Evolutionary conservation across 1,284 basidiomycete genomes (phyloP).

Genomic region (Cryptococcus sp.): DNA sequence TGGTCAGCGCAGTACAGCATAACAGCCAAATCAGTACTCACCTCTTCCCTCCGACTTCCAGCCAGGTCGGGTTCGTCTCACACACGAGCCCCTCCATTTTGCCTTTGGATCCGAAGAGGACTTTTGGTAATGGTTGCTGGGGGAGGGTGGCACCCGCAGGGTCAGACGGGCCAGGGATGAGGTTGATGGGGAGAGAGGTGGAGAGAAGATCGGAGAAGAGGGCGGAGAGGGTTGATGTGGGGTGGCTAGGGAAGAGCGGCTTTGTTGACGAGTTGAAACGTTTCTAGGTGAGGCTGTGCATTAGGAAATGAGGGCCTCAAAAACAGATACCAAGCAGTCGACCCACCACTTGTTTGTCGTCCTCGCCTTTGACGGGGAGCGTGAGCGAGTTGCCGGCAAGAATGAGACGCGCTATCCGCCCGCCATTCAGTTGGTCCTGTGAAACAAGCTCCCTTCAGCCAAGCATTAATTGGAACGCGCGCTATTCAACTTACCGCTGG

Average conservation of each 20-base stretch:
- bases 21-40: constrained; percentile 23
- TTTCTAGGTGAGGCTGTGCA: constrained; percentile 37
- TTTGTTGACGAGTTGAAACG: constrained; percentile 46
- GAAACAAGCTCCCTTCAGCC: background rate
- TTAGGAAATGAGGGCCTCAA: background rate
- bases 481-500: constrained; percentile 52
- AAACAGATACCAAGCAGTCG: background rate
- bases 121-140: constrained; percentile 86
- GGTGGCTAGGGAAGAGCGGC: constrained; percentile 65
- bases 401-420: constrained; percentile 74
- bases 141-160: constrained; percentile 85
- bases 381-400: constrained; percentile 82
- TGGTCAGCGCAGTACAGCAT: background rate
- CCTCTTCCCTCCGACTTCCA: constrained; percentile 57
- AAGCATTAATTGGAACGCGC: background rate
- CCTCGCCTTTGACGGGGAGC: constrained; percentile 53
- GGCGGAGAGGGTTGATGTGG: constrained; percentile 65
- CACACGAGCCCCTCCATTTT: constrained; percentile 64
- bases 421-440: constrained; percentile 61
- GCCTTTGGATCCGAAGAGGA: constrained; percentile 71
- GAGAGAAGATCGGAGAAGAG: constrained; percentile 68
- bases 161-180: constrained; percentile 81
- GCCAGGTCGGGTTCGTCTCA: constrained; percentile 88
- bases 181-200: constrained; percentile 69
- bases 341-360: constrained; percentile 59